Percentiles rank a stretch among this genome's conserved stretches.
phyloP scores from a whole-genome alignment of 2,329 filamentous ascomycete genomes.

The Apiospora sp. region DNA sequence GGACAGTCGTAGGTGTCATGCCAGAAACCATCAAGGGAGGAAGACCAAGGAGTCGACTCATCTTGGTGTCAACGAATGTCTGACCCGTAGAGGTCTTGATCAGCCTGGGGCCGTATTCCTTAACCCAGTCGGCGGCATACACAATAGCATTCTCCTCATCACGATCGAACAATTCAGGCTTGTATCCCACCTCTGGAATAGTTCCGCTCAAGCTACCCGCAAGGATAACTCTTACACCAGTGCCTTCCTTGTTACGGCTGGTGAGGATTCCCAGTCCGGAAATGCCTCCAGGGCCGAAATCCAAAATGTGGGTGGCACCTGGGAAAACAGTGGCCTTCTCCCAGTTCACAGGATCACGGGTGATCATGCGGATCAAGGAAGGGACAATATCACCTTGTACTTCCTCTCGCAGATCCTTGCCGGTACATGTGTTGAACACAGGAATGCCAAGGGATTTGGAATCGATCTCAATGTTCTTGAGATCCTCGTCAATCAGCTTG shows the following conservation, averaged over 20 bases:
- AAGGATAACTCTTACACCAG: conserved; percentile 93
- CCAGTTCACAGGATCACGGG: conserved; percentile 93
- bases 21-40: conserved; percentile 91
- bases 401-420: conserved; percentile 79
- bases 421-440: conserved; percentile 89
- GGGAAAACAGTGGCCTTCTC: conserved; percentile 93
- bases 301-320: conserved; percentile 89
- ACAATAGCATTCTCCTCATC: conserved; percentile 95
- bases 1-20: conserved; percentile 91
- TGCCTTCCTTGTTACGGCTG: conserved; percentile 99
- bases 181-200: conserved; percentile 92
- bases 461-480: conserved; percentile 82
- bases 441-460: conserved; percentile 79
- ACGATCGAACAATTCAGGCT: conserved; percentile 95
- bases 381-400: conserved; percentile 84
- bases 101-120: conserved; percentile 92
- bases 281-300: conserved; percentile 96
- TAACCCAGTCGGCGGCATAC: conserved; percentile 97
- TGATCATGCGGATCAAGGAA: conserved; percentile 89
- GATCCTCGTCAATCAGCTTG: conserved; percentile 82
- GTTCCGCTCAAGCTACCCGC: conserved; percentile 93
- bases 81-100: conserved; percentile 88
- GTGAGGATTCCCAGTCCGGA: conserved; percentile 95
- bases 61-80: conserved; percentile 95
- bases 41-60: conserved; percentile 85